phyloP scores from a whole-genome alignment of 192 early-diverging fungal species.

The Radiomyces spectabilis region DNA sequence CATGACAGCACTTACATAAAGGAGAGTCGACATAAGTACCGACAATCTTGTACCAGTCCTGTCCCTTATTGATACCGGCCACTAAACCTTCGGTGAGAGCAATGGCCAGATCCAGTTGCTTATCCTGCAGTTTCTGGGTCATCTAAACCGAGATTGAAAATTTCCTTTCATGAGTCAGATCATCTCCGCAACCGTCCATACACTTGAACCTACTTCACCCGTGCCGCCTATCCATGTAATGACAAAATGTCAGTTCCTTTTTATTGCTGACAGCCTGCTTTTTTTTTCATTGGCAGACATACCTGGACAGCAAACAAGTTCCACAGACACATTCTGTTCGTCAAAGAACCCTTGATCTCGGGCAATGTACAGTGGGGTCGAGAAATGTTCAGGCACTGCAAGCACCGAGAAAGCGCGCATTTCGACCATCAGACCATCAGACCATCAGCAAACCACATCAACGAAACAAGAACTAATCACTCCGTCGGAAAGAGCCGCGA shows the following conservation, averaged over 20 bases:
- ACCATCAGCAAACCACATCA: too few relatives aligned
- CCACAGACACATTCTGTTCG: slow-evolving; percentile 41
- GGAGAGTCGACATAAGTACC: slow-evolving; percentile 75
- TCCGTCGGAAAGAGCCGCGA: too few relatives aligned
- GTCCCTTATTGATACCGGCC: slow-evolving; percentile 51
- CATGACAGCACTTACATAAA: slow-evolving; percentile 44
- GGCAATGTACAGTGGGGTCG: slow-evolving; percentile 60
- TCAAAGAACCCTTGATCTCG: slow-evolving; percentile 49
- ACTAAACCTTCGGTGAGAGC: slow-evolving; percentile 84
- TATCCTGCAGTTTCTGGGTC: slow-evolving; percentile 51
- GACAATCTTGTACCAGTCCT: slow-evolving; percentile 59
- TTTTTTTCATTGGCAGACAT: slow-evolving; percentile 25
- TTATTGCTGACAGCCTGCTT: background rate
- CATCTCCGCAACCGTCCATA: too few relatives aligned
- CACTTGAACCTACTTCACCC: slow-evolving; percentile 37
- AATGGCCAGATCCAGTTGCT: slow-evolving; percentile 73
- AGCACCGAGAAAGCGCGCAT: background rate
- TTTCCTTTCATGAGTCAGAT: background rate
- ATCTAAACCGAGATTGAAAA: slow-evolving; percentile 23
- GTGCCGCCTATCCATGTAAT: slow-evolving; percentile 31
- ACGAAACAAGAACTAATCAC: too few relatives aligned
- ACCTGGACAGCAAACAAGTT: slow-evolving; percentile 47
- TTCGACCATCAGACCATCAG: too few relatives aligned
- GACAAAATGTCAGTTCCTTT: background rate
- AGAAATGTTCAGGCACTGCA: slow-evolving; percentile 69